Base-by-base conservation (phyloP, 306 rosid species). In the Hippophae gyantsensis region DNA sequence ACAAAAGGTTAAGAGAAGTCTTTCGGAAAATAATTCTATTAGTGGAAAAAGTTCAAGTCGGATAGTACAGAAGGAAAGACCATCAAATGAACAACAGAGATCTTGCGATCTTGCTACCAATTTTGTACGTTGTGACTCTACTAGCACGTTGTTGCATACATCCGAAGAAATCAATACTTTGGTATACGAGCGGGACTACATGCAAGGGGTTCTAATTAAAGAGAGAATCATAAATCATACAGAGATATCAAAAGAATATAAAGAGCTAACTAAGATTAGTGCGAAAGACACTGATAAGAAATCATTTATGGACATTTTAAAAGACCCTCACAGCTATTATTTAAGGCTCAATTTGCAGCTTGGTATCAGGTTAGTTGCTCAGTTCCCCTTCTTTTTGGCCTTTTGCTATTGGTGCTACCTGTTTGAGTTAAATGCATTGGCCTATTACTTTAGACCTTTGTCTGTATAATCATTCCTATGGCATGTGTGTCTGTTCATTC, bases 181-280 rank as follows among this genome's bases (percentile, higher is more conserved):
- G 32, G 82, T 80, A 57, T 84, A 73, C 6, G 99, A 83, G 70
- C 77, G 95, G 78, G 97, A 92, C 67, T 92, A 92, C 64, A 69
- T 88, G 85, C 99, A 88, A 74, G 99, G 97, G 70, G 96, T 92
- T 66, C 69, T 92, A 49, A 86, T 73, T 13, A 76, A 71, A 73
- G 99, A 92, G 82, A 84, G 75, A 78, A 25, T 55, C 25, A 74
- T 72, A 66, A 72, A 68, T 27, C 62, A 48, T 63, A 58, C 80
- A 5, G 95, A 72, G 66, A 57, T 62, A 46, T 42, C 76, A 32
- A 60, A 46, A 49, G 75, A 78, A 69, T 69, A 65, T 57, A 84
- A 77, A 70, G 69, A 69, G 62, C 79, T 42, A 41, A 84, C 72
- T 74, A 78, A 71, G 51, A 58, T 81, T 69, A 65, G 52, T 43